Conservation (phyloP, 345 rosid species). For the Arabis hirsuta region DNA sequence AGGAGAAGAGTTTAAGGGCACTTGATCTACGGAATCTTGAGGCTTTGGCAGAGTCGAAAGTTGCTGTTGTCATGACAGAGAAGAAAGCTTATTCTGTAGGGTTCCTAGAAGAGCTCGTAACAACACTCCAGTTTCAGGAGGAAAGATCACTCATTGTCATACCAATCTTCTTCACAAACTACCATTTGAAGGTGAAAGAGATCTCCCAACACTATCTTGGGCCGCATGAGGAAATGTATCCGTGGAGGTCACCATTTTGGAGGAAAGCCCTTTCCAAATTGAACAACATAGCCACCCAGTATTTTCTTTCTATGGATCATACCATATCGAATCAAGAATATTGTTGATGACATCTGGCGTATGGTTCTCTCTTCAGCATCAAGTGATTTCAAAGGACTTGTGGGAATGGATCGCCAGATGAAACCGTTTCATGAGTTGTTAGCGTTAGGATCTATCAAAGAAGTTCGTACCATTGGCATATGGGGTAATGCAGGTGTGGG, state of each 20-base stretch:
- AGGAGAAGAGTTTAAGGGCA: slow-evolving; percentile 1
- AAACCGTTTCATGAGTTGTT: neutral
- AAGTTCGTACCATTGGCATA: neutral
- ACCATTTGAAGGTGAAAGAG: neutral
- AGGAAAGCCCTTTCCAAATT: slow-evolving; percentile 6
- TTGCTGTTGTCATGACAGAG: slow-evolving; percentile 18
- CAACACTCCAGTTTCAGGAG: neutral
- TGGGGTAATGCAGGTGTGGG: slow-evolving; percentile 10
- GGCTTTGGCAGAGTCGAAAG: slow-evolving; percentile 14
- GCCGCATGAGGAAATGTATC: neutral
- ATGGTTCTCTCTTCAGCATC: slow-evolving; percentile 17
- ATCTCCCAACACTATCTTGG: too few relatives aligned
- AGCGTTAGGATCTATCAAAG: neutral
- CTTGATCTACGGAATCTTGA: neutral
- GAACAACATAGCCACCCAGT: neutral
- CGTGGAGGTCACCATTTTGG: neutral
- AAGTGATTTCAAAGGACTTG: slow-evolving; percentile 12
- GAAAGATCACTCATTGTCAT: slow-evolving; percentile 19
- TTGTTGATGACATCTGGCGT: slow-evolving; percentile 9
- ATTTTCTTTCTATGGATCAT: slow-evolving; percentile 3
- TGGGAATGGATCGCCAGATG: slow-evolving; percentile 19
- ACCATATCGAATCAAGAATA: neutral
- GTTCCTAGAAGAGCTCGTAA: slow-evolving; percentile 15
- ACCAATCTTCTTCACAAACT: slow-evolving; percentile 8
- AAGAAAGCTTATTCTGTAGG: slow-evolving; percentile 3